Evolutionary conservation across 108 stramenopile genomes (phyloP).

Genomic region (Licmophora abbreviata): DNA sequence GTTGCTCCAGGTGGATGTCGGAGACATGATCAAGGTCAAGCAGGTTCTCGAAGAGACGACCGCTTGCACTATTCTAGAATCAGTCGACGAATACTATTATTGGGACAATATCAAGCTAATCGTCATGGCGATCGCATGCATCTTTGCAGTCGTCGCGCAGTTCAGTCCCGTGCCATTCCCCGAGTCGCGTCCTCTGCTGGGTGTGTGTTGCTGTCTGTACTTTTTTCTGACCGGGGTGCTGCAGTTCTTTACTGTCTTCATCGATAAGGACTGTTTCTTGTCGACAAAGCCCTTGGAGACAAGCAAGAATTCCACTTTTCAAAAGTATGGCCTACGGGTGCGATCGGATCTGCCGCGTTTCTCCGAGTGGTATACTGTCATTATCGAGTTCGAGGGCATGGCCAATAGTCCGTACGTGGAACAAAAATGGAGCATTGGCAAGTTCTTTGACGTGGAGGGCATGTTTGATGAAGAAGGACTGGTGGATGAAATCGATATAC

Average conservation of each 20-base stretch:
- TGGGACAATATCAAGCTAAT: conserved; percentile 88
- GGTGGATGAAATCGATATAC: conserved; percentile 46
- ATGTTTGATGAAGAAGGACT: conserved; percentile 83
- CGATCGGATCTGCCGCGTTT: conserved; percentile 79
- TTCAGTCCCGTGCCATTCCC: conserved; percentile 93
- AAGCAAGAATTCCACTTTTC: conserved; percentile 42
- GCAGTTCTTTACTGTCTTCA: conserved; percentile 88
- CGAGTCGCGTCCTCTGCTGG: conserved; percentile 77
- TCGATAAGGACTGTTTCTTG: conserved; percentile 89
- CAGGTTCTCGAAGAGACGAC: conserved; percentile 95
- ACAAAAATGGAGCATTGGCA: conserved; percentile 78
- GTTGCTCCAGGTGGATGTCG: conserved; percentile 86
- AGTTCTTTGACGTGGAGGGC: conserved; percentile 90
- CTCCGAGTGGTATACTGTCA: conserved; percentile 81
- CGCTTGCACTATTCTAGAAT: conserved; percentile 49
- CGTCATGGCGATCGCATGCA: conserved; percentile 85
- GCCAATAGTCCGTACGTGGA: conserved; percentile 41
- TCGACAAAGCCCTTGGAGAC: conserved; percentile 56
- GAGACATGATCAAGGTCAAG: conserved; percentile 94
- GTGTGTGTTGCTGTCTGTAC: conserved; percentile 85
- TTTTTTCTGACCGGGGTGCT: conserved; percentile 85
- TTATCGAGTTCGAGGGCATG: conserved; percentile 51
- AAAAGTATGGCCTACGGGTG: conserved; percentile 66
- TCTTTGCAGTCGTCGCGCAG: conserved; percentile 89
- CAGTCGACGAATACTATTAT: conserved; percentile 73